Evolutionary conservation across 2,329 filamentous ascomycete genomes (phyloP), one percentile per base, ranked within the genome.

Genomic region (Tolypocladium ovalisporum): DNA sequence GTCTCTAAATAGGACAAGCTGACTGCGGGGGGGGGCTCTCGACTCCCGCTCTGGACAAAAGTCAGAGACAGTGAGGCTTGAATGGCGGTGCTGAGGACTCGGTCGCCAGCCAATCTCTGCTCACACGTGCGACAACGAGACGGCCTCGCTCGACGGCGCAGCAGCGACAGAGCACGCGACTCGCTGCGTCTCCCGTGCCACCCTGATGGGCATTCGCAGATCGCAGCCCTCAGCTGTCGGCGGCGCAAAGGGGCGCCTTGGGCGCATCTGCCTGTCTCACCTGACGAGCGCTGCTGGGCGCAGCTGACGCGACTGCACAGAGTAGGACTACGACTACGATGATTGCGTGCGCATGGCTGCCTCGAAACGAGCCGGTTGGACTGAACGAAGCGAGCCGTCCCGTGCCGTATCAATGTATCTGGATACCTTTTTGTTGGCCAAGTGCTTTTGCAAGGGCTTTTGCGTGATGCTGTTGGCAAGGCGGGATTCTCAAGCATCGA

Each of bases 91-190:
- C 10, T 10, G 34, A 5, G 34, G 8, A 12, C 36, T 6, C 36
- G 12, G 1, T 37, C 6, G 29, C 47, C 54, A 59, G 57, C 62
- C 61, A 63, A 61, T 62, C 56, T 60, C 42, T 36, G 40, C 54
- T 44, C 57, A 58, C 62, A 65, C 63, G 62, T 64, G 62, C 59
- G 27, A 22, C 51, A 51, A 59, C 54, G 60, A 61, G 58, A 59
- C 59, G 62, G 47, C 56, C 22, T 54, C 54, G 36, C 53, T 49
- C 40, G 39, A 24, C 39, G 56, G 24, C 37, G 32, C 17, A 12
- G n/a, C 40, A 8, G 27, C 29, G 9, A n/a, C 17, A 19, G 10
- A 51, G 47, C 27, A 51, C 49, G 52, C 37, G 52, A 54, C 52
- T n/a, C 44, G 17, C n/a, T 42, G 7, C 37, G 17, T 8, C 22